Evolutionary conservation across 2,329 filamentous ascomycete genomes (phyloP), one percentile per base, ranked within the genome.

Genomic region (Rutstroemia sp.): DNA sequence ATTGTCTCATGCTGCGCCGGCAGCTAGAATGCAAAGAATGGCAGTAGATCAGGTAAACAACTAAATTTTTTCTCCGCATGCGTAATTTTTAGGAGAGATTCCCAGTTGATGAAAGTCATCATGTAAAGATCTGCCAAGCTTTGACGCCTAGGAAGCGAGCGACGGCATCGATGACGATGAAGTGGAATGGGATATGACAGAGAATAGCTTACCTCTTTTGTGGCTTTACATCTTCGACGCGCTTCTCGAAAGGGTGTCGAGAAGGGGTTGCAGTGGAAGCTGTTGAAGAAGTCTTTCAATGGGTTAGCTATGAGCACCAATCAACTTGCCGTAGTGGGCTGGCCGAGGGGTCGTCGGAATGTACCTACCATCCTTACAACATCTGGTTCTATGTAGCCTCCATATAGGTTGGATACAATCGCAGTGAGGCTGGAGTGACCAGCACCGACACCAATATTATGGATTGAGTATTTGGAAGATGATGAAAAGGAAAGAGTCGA

Each of bases 11-110:
- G 23, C 42, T 34, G 23, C 36, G 36, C 38, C 45, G 27, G 38
- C 30, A 57, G 46, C 12, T 25, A 57, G 17, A 49, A 30, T 51
- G 38, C 17, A 42, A 45, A 48, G 12, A 27, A 53, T 50, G 51
- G 23, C 63, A 65, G 65, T 68, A 63, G 69, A 60, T 87, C 84
- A 86, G 83, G 84, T 80, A 80, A 75, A 83, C 84, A 88, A 87
- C 83, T 88, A 85, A 89, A 86, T 79, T 76, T 78, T 73, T 84
- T 90, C 84, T 99, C 94, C 87, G 89, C 94, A 99, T 81, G 74
- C 66, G 64, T 72, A 75, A 77, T 74, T 83, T 81, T 89, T 97
- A 89, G 88, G 94, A 99, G 95, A 99, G 94, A 99, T 99, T 99
- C 94, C 94, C 94, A 99, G 96, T 89, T 86, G 67, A 85, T 80